Conservation (phyloP, 495 filamentous ascomycete genomes). For the Apodospora peruviana region DNA sequence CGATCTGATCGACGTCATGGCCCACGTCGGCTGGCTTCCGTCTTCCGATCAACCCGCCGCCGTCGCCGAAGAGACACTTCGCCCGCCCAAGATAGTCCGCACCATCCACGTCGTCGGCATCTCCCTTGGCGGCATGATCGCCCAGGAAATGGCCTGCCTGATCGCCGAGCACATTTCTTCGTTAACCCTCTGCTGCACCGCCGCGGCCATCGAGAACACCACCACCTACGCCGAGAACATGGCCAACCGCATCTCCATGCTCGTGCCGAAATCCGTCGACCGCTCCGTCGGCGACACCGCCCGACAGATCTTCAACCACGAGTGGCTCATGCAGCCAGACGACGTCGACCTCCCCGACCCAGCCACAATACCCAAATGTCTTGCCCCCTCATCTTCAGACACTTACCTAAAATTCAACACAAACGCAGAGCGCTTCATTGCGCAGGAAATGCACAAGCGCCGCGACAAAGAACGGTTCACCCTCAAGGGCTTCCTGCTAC, state of each 20-base stretch:
- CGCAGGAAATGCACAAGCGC: slow-evolving; percentile 67
- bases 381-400: slow-evolving; percentile 5
- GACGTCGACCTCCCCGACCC: slow-evolving; percentile 38
- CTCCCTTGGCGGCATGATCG: slow-evolving; percentile 83
- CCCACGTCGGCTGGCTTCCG: slow-evolving; percentile 63
- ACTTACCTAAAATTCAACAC: slow-evolving; percentile 57
- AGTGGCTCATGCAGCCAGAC: slow-evolving; percentile 59
- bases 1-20: slow-evolving; percentile 62
- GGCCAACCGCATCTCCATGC: slow-evolving; percentile 58
- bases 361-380: slow-evolving; percentile 11
- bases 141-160: slow-evolving; percentile 66
- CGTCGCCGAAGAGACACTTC: too few relatives aligned
- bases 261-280: slow-evolving; percentile 64
- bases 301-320: slow-evolving; percentile 51
- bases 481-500: slow-evolving; percentile 64
- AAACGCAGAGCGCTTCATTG: slow-evolving; percentile 74
- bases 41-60: slow-evolving; percentile 8
- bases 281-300: slow-evolving; percentile 42
- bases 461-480: slow-evolving; percentile 49
- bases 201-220: slow-evolving; percentile 62
- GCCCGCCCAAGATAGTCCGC: too few relatives aligned
- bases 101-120: slow-evolving; percentile 67
- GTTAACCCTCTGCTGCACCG: slow-evolving; percentile 67
- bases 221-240: slow-evolving; percentile 55
- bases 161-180: slow-evolving; percentile 59